Evolutionary conservation across 2,329 filamentous ascomycete genomes (phyloP), one percentile per base, ranked within the genome.

Genomic region (Dothistroma septosporum): DNA sequence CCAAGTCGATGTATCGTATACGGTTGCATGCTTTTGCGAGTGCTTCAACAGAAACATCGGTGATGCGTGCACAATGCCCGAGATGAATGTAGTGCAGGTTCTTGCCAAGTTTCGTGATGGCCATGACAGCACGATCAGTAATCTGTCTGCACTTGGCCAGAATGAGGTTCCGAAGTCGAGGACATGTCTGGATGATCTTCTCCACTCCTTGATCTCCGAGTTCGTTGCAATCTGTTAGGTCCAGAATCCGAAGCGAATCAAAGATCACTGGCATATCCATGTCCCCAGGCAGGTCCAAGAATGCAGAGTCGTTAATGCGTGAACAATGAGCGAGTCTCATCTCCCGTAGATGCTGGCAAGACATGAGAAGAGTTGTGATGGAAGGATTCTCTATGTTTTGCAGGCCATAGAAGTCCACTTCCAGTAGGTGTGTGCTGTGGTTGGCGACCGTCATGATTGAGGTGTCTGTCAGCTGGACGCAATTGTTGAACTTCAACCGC

Each of bases 1-100:
- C 94, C 48, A 99, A 80, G 73, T 99, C 94, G 65, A 99, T 99
- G 74, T 99, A 99, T 58, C 94, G 85, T 67, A 99, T 97, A 24
- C 94, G 86, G 71, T 93, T 97, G 80, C 94, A 99, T 57, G 81
- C 82, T 67, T 88, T 87, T 44, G 97, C 91, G 33, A 99, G 82
- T 58, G 87, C 87, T 69, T 90, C 89, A 19, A 99, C 91, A 1
- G 91, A 92, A 37, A 87, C 83, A 72, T 99, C 94, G 0, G 93
- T 97, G 71, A 99, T 92, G 52, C 92, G 87, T 31, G 86, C 85
- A 75, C 94, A 99, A 75, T 99, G 94, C 10, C 94, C 94, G 1
- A 99, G 82, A 72, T 99, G 94, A 56, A 99, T 88, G 74, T 96
- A 97, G 75, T 99, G 94, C 58, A 99, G 79, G 70, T 97, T 99